Evolutionary conservation across 352 stramenopile genomes (phyloP).

Genomic region (Pythium brassicae): DNA sequence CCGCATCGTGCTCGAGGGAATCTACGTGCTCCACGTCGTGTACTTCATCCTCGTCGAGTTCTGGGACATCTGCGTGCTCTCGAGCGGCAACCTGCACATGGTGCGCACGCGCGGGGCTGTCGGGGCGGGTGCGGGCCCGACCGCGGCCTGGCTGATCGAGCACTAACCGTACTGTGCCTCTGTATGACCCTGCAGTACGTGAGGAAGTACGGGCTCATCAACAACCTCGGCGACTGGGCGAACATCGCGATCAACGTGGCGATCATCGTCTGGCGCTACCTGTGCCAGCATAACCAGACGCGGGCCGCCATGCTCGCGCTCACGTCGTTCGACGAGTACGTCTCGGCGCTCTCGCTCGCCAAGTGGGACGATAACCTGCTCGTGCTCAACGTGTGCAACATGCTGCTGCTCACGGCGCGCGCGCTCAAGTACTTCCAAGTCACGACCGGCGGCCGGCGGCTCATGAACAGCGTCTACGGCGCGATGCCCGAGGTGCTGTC

Average conservation of each 20-base stretch:
- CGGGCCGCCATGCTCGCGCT: conserved; percentile 38
- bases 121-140: too few species aligned
- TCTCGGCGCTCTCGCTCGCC: conserved; percentile 39
- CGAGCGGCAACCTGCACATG: conserved; percentile 33
- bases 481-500: conserved; percentile 65
- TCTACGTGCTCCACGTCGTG: conserved; percentile 44
- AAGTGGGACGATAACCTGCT: conserved; percentile 61
- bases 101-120: too few species aligned
- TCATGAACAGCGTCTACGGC: conserved; percentile 59
- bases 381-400: conserved; percentile 62
- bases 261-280: conserved; percentile 59
- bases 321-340: conserved; percentile 53
- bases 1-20: conserved; percentile 34
- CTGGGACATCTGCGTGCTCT: conserved; percentile 64
- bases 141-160: neutral
- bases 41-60: conserved; percentile 63
- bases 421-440: conserved; percentile 73
- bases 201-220: conserved; percentile 53
- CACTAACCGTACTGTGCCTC: neutral
- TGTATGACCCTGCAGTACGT: conserved; percentile 34
- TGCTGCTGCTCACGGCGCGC: conserved; percentile 47
- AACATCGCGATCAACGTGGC: conserved; percentile 54
- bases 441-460: conserved; percentile 45
- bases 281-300: conserved; percentile 35
- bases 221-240: conserved; percentile 62